Base-by-base conservation (phyloP, 2,329 filamentous ascomycete species). In the Ceratocystis eucalypticola region DNA sequence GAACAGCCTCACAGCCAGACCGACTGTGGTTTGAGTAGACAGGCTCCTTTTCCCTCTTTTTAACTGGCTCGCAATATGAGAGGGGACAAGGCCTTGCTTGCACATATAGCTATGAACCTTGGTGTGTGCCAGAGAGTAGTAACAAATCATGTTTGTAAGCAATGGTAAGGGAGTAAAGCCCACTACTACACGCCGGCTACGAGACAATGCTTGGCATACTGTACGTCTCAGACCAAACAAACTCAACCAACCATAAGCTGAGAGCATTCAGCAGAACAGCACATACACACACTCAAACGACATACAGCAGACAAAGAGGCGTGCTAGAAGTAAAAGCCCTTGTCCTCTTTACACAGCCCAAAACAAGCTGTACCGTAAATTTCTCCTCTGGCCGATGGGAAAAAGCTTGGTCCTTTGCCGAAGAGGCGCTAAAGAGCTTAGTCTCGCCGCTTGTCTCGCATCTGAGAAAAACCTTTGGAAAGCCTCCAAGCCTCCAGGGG, bases 181-280 rank as follows among this genome's bases (percentile, higher is more conserved):
- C 17, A 25, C 28, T 33, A 59, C 55, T 59, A 59, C 55, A 59
- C 30, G 30, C 55, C 30, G 17, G 6, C 55, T 37, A 33, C 55
- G 12, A 37, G 12, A 59, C 28, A 37, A 59, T n/a, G 55, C 55
- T 37, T 59, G 55, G 55, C 55, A 59, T 20, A 30, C 5, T 4
- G 17, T 33, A 20, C 55, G 28, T 59, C 55, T 59, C 55, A 59
- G 55, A 59, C 55, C 30, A 37, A 59, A 33, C 48, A 59, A n/a
- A 17, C n/a, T n/a, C 28, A 20, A 37, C 55, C 55, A 59, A 59
- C 28, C 55, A 59, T 59, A n/a, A 8, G 15, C 55, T 2, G 37
- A 59, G 5, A 4, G 28, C 22, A 33, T 41, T 12, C 4, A 15
- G 37, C 37, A 41, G 3, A 41, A 41, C 12, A 41, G 4, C 37